These are phyloP conservation scores for Bondarzewia mesenterica DNA, from an alignment of 1,284 basidiomycete species.

Conservation along the genomic window DNA sequence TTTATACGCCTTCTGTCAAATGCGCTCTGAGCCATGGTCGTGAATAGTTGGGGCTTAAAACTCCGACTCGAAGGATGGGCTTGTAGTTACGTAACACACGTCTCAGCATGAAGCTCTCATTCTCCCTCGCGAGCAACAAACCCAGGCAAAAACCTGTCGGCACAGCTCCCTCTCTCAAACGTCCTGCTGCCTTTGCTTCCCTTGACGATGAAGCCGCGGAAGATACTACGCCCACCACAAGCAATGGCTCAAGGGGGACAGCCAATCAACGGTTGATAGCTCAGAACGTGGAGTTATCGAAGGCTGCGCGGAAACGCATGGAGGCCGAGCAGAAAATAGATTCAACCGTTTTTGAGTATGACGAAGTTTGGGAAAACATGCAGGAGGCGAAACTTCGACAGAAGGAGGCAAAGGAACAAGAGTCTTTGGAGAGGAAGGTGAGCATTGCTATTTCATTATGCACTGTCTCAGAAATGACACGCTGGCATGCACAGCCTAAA, in stretches of 20 bases:
- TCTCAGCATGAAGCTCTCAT: constrained; percentile 67
- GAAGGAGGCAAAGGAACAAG: constrained; percentile 68
- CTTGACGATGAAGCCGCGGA: constrained; percentile 55
- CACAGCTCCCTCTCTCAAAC: constrained; percentile 47
- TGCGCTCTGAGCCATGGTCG: constrained; percentile 24
- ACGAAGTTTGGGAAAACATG: constrained; percentile 95
- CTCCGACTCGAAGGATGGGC: too few relatives aligned
- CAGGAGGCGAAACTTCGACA: constrained; percentile 75
- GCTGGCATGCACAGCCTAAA: constrained; percentile 62
- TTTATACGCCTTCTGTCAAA: constrained; percentile 85
- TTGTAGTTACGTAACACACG: constrained; percentile 1
- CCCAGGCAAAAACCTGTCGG: constrained; percentile 37
- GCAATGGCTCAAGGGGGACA: constrained; percentile 27
- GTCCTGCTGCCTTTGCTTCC: constrained; percentile 51
- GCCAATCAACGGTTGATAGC: constrained; percentile 48
- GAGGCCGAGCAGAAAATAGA: constrained; percentile 79
- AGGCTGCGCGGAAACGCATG: constrained; percentile 53
- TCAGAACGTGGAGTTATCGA: constrained; percentile 51
- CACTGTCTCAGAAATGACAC: constrained; percentile 13
- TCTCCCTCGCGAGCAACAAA: constrained; percentile 59
- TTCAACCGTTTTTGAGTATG: constrained; percentile 87
- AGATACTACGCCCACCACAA: constrained; percentile 37
- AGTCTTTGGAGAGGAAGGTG: constrained; percentile 70
- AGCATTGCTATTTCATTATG: constrained; percentile 15
- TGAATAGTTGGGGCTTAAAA: too few relatives aligned